Evolutionary conservation across 2,329 filamentous ascomycete genomes (phyloP).

Genomic region (Fusarium papillatum): DNA sequence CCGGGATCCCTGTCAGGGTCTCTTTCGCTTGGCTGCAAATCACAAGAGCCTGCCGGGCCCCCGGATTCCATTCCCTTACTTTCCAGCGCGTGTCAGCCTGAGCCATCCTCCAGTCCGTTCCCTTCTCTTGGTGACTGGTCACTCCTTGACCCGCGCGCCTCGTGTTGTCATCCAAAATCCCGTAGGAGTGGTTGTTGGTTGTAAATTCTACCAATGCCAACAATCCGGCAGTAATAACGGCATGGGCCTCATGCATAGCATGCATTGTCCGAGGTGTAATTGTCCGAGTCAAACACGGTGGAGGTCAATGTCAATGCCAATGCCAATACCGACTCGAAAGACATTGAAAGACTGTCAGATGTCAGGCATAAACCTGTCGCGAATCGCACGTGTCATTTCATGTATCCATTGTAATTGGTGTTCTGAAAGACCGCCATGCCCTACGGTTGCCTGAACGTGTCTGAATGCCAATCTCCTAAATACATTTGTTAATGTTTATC

Average conservation of each 20-base stretch:
- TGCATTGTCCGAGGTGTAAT: neutral
- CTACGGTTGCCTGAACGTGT: neutral
- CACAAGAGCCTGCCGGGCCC: slow-evolving; percentile 31
- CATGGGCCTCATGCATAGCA: neutral
- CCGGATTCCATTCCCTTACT: slow-evolving; percentile 19
- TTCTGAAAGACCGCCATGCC: neutral
- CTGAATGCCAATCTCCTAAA: neutral
- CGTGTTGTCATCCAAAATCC: slow-evolving; percentile 2
- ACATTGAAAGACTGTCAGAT: neutral
- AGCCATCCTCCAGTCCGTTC: slow-evolving; percentile 17
- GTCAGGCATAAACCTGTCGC: neutral
- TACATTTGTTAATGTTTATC: neutral
- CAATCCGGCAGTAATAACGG: neutral
- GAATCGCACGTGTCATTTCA: neutral
- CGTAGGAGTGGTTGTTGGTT: neutral
- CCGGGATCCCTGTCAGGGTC: slow-evolving; percentile 8
- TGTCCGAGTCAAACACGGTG: neutral
- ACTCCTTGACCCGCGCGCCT: neutral
- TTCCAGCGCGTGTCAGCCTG: slow-evolving; percentile 15
- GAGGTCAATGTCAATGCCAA: neutral
- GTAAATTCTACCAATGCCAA: neutral
- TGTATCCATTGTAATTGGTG: neutral
- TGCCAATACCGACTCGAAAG: neutral
- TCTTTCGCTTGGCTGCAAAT: slow-evolving; percentile 40
- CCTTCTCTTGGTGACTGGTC: neutral